Evolutionary conservation across 768 basidiomycete genomes (phyloP).

Genomic region (Trametes coccinea): DNA sequence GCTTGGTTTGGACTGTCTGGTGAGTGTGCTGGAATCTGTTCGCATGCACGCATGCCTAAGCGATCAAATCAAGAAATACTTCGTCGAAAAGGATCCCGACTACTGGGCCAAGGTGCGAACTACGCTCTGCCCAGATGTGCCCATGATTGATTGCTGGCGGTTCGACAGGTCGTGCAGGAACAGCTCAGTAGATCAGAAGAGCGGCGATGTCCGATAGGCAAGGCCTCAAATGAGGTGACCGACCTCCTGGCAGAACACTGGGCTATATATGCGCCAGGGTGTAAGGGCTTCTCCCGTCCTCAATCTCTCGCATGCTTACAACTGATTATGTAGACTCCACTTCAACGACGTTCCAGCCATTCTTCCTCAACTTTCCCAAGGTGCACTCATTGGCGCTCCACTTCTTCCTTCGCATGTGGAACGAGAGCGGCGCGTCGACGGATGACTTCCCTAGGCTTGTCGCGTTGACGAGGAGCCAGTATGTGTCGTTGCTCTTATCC

Average conservation of each 20-base stretch:
- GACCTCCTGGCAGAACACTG: slow-evolving; percentile 84
- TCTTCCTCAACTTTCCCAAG: slow-evolving; percentile 81
- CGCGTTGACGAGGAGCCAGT: slow-evolving; percentile 84
- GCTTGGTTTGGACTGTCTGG: slow-evolving; percentile 81
- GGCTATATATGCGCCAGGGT: slow-evolving; percentile 83
- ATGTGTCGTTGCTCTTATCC: neutral
- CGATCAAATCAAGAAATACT: slow-evolving; percentile 49
- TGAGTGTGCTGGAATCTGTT: slow-evolving; percentile 35
- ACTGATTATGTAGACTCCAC: slow-evolving; percentile 58
- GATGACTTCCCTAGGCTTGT: slow-evolving; percentile 80
- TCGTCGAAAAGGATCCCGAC: slow-evolving; percentile 69
- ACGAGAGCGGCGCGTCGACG: slow-evolving; percentile 74
- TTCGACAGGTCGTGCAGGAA: slow-evolving; percentile 68
- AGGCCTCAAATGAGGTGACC: slow-evolving; percentile 83
- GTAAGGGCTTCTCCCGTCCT: slow-evolving; percentile 43
- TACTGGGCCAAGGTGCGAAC: slow-evolving; percentile 65
- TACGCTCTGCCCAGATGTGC: neutral
- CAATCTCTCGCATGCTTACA: slow-evolving; percentile 12
- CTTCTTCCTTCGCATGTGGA: slow-evolving; percentile 94
- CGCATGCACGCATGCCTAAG: neutral
- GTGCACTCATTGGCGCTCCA: slow-evolving; percentile 79
- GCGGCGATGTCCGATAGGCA: slow-evolving; percentile 80
- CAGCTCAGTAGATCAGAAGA: slow-evolving; percentile 74
- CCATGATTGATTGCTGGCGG: neutral
- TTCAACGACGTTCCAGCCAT: slow-evolving; percentile 80